Percentiles rank a stretch among this genome's conserved stretches.
phyloP scores from a whole-genome alignment of 208 protist genomes.

The Leptomonas pyrrhocoris region DNA sequence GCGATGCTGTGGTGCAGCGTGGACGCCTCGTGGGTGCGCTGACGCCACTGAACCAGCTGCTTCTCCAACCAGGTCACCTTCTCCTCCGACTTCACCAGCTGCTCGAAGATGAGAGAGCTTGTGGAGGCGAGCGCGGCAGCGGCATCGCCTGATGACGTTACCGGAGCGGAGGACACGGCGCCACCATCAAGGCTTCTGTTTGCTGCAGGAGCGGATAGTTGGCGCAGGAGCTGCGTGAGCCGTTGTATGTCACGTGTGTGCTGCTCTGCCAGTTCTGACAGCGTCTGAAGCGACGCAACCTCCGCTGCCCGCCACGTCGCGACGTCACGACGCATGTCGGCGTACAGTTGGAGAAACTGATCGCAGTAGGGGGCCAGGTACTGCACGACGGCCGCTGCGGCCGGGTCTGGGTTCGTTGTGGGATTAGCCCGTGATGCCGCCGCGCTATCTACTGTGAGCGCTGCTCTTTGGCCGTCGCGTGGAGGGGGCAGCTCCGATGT shows the following conservation, averaged over 20 bases:
- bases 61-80: constrained; percentile 38
- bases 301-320: constrained; percentile 22
- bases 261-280: constrained; percentile 18
- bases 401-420: neutral
- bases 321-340: constrained; percentile 16
- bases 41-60: constrained; percentile 34
- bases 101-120: constrained; percentile 34
- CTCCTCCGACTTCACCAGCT: constrained; percentile 32
- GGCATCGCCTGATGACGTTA: neutral
- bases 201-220: neutral
- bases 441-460: neutral
- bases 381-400: constrained; percentile 1
- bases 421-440: neutral
- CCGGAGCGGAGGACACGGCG: neutral
- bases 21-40: constrained; percentile 22
- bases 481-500: neutral
- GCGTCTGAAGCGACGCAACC: constrained; percentile 5
- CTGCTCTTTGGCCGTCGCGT: neutral
- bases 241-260: constrained; percentile 22
- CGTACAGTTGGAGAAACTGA: constrained; percentile 17
- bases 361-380: constrained; percentile 30
- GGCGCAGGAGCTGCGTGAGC: constrained; percentile 17
- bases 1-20: neutral
- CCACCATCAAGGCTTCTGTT: neutral
- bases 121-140: constrained; percentile 19